These are phyloP conservation scores for Zymoseptoria pseudotritici DNA, from an alignment of 2,329 filamentous ascomycete species.

Conservation along the genomic window DNA sequence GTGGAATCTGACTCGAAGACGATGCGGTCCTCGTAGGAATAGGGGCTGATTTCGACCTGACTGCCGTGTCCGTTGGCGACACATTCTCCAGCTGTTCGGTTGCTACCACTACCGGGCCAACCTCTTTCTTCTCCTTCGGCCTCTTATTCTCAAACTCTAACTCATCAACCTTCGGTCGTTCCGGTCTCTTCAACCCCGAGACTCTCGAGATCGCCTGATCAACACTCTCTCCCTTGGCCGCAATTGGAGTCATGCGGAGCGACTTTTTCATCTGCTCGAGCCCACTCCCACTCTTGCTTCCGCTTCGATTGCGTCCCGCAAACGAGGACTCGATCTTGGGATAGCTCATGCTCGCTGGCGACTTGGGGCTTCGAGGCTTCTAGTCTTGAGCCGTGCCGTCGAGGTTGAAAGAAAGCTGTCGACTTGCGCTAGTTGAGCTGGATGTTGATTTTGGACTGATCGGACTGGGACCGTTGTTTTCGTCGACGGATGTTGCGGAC, in stretches of 20 bases:
- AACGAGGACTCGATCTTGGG: conserved; percentile 2
- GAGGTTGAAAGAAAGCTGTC: conserved; percentile 6
- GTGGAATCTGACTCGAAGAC: not conserved
- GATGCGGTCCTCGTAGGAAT: not conserved
- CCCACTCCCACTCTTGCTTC: not conserved
- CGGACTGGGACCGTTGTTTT: not conserved
- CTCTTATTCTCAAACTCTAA: not conserved
- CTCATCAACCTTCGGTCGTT: conserved; percentile 4
- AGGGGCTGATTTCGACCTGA: not conserved
- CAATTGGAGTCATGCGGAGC: conserved; percentile 16
- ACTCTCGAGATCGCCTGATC: conserved; percentile 13
- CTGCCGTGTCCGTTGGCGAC: not conserved
- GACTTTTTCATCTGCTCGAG: conserved; percentile 10
- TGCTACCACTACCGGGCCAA: not conserved
- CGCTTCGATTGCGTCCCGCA: not conserved
- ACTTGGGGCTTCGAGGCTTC: conserved; percentile 14
- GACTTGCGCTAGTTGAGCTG: not conserved
- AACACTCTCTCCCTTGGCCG: conserved; percentile 10
- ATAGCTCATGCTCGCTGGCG: conserved; percentile 5
- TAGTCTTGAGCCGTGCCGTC: conserved; percentile 11
- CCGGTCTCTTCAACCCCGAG: conserved; percentile 8
- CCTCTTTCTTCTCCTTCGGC: not conserved
- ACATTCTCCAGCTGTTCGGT: not conserved
- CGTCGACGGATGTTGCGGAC: not conserved
- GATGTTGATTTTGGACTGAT: not conserved